Evolutionary conservation across 2,329 filamentous ascomycete species (phyloP), one percentile per base, ranked within the genome.

Genomic region (Phialophora expanda): DNA sequence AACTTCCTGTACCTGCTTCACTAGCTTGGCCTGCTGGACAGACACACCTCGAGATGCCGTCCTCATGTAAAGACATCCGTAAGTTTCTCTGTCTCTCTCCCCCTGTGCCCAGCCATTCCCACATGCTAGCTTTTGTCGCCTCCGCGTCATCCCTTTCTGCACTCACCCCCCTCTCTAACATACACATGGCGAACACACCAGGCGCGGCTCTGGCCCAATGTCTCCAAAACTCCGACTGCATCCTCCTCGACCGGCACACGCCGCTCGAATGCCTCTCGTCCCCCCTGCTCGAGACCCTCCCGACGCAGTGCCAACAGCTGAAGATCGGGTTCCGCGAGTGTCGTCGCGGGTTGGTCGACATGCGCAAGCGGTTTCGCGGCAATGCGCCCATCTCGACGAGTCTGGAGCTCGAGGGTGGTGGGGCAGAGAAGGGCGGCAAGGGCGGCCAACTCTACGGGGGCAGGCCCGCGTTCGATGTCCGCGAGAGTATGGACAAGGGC

Each of bases 31-130:
- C 12, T 38, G 34, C 34, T 24, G 24, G 24, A 24, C 38, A 5
- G 17, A 17, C 6, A 44, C 6, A 44, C 38, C 38, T 8, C 38
- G 48, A 59, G 55, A 97, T 98, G 95, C 93, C 94, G 65, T 93
- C 91, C 79, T 97, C 94, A 69, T 99, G 95, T 83, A 92, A 93
- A 87, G 94, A 98, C 80, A 91, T 99, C 77, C 89, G 94, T 98
- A 86, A 73, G 91, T 82, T 53, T 56, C 56, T 57, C 50, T 34
- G 48, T 59, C 56, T 48, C n/a, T 17, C 14, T 20, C 26, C 4
- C 26, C 4, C 26, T 26, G 4, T 26, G 4, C 26, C n/a, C n/a
- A 26, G 26, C 26, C 26, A n/a, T 26, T 26, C 26, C 26, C 26
- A 26, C 26, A 26, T 26, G 26, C 26, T 26, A 4, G 28, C 28